Conservation (phyloP, 2,329 filamentous ascomycete species). For the Apiospora koreana region DNA sequence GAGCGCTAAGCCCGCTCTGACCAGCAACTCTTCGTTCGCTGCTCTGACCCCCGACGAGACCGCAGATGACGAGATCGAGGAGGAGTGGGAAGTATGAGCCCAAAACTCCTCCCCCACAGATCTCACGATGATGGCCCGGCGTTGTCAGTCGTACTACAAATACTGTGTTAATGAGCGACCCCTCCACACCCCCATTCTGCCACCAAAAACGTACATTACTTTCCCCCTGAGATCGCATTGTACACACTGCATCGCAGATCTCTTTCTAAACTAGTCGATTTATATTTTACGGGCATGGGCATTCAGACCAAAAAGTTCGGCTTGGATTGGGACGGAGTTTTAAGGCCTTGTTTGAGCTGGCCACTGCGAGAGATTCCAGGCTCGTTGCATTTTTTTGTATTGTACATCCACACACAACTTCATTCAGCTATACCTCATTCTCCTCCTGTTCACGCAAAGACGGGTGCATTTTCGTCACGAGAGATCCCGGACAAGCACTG, state of each 20-base stretch:
- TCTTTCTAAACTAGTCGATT: background rate
- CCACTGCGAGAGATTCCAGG: background rate
- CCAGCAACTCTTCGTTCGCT: constrained; percentile 35
- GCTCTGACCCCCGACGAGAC: constrained; percentile 34
- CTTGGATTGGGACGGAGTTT: constrained; percentile 8
- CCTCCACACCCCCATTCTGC: background rate
- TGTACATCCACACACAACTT: background rate
- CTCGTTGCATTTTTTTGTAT: constrained; percentile 4
- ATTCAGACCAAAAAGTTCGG: constrained; percentile 8
- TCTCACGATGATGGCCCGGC: background rate
- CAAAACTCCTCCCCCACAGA: no score
- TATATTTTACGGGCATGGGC: constrained; percentile 3
- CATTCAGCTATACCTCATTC: background rate
- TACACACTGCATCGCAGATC: background rate
- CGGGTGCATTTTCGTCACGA: background rate
- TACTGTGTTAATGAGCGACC: background rate
- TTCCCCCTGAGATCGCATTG: background rate
- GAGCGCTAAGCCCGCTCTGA: constrained; percentile 33
- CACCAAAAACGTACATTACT: background rate
- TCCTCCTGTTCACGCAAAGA: background rate
- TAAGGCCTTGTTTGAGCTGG: constrained; percentile 1
- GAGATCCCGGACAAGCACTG: background rate
- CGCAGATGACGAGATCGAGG: constrained; percentile 31
- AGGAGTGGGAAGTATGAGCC: constrained; percentile 37
- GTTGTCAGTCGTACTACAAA: background rate